Conservation (phyloP, 192 early-diverging fungal genomes). For the Backusella macrospora region DNA sequence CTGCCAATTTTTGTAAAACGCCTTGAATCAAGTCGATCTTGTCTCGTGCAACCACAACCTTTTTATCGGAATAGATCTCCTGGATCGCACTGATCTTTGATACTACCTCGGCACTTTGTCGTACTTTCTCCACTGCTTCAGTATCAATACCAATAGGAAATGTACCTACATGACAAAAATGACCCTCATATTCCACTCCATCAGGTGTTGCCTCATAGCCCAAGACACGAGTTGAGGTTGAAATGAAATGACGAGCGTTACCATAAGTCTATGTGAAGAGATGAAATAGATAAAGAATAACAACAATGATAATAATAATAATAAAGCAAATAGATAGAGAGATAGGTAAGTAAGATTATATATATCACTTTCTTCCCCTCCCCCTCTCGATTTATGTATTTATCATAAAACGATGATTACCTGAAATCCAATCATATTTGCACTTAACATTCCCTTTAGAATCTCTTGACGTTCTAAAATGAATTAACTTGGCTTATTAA, state of each 20-base stretch:
- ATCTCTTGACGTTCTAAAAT: conserved; percentile 75
- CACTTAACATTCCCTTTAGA: conserved; percentile 85
- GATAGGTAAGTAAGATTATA: not conserved
- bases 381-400: not conserved
- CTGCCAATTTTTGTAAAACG: conserved; percentile 90
- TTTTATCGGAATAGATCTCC: conserved; percentile 88
- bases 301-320: not conserved
- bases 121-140: conserved; percentile 62
- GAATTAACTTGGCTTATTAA: conserved; percentile 73
- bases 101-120: conserved; percentile 63
- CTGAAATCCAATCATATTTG: conserved; percentile 95
- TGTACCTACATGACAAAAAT: conserved; percentile 79
- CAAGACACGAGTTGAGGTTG: conserved; percentile 90
- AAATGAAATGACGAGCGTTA: conserved; percentile 92
- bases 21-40: conserved; percentile 93
- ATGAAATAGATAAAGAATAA: not conserved
- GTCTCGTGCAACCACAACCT: conserved; percentile 94
- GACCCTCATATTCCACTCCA: conserved; percentile 85
- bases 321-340: not conserved
- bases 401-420: conserved; percentile 30
- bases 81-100: conserved; percentile 81
- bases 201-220: conserved; percentile 92
- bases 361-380: too few relatives aligned
- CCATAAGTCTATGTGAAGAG: conserved; percentile 71
- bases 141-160: conserved; percentile 98